Base-by-base conservation (phyloP, 345 rosid genomes). In the Nephelium lappaceum region DNA sequence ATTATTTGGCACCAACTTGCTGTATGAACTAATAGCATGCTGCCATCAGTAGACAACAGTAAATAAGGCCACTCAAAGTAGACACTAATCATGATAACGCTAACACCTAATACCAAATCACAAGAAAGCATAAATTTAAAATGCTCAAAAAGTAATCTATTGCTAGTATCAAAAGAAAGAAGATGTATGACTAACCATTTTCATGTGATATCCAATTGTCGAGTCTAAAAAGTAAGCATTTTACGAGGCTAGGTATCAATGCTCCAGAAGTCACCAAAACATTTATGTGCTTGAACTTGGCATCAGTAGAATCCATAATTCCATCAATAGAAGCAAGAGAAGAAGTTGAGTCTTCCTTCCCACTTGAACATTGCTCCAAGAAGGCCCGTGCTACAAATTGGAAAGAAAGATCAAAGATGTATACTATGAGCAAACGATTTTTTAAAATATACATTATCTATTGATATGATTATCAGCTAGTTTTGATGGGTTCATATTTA, bases 211-310 rank as follows among this genome's bases (percentile, higher is more conserved):
- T 74, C 81, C 88, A 84, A 68, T 68, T 60, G 83, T 92, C 91
- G 53, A 95, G 87, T 39, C 90, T 89, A 81, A 90, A 95, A 77
- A 93, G 93, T 73, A 93, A 75, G 87, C 98, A 95, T 84, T 95
- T 93, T 62, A 91, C 92, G 0, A 93, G 91, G 88, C 97, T 95
- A 5, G 98, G 98, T 81, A 95, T 86, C 85, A 95, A 88, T 11
- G 95, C 90, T 61, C 98, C 97, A 1, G 94, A 90, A 81, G 98
- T 95, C 86, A 95, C 97, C 66, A 95, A 81, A 78, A 95, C 77
- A 85, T 95, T 91, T 77, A 95, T 76, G 80, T 85, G 81, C 53
- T 79, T 70, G 68, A 60, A 43, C 62, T 82, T 83, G 41, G 77
- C 47, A 75, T 74, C 84, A 18, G 79, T 68, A 45, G 83, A 61